phyloP scores from a whole-genome alignment of 495 filamentous ascomycete genomes.

The Neurospora tetraspora region DNA sequence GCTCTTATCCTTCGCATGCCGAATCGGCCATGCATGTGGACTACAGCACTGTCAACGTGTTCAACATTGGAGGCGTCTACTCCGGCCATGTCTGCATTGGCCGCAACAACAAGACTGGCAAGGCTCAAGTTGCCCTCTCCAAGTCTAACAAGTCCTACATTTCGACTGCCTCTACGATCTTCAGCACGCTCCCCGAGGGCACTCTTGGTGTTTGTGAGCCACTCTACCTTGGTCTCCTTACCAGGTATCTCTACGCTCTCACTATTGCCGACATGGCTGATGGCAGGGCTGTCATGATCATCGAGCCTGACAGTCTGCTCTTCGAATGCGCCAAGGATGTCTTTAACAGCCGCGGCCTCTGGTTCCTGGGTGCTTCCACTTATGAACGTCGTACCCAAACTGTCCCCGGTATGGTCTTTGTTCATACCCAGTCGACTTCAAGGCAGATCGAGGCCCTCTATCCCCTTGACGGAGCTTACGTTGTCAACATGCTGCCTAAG shows the following conservation, averaged over 20 bases:
- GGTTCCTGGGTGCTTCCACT: slow-evolving; percentile 9
- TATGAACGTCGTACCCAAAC: slow-evolving; percentile 1
- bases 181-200: neutral
- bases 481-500: slow-evolving; percentile 24
- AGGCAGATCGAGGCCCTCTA: slow-evolving; percentile 21
- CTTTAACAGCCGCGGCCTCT: neutral
- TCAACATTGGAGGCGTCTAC: slow-evolving; percentile 7
- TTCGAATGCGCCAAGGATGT: slow-evolving; percentile 18
- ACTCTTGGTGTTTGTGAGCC: neutral
- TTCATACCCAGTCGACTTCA: slow-evolving; percentile 15
- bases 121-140: slow-evolving; percentile 21
- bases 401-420: neutral
- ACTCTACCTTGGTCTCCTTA: slow-evolving; percentile 7
- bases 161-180: neutral
- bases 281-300: slow-evolving; percentile 13
- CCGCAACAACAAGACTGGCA: slow-evolving; percentile 10
- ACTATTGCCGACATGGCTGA: slow-evolving; percentile 4
- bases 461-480: slow-evolving; percentile 5
- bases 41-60: slow-evolving; percentile 25
- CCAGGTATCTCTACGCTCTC: slow-evolving; percentile 18
- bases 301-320: slow-evolving; percentile 27
- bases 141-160: slow-evolving; percentile 23
- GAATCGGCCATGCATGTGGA: slow-evolving; percentile 20
- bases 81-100: slow-evolving; percentile 24
- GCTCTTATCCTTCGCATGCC: neutral